Evolutionary conservation across 2,329 filamentous ascomycete genomes (phyloP).

Genomic region (Sclerotinia nivalis): DNA sequence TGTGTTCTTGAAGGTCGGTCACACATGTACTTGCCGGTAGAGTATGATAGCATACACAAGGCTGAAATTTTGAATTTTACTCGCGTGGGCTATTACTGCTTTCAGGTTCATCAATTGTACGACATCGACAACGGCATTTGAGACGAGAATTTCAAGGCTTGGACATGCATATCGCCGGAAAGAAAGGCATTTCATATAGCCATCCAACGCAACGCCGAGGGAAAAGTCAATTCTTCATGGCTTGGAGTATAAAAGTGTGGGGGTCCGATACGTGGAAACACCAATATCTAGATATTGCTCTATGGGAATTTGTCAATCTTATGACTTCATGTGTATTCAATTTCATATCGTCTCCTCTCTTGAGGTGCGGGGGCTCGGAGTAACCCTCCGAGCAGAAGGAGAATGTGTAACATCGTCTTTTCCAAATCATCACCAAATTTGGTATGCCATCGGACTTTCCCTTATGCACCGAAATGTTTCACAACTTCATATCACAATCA

Average conservation of each 20-base stretch:
- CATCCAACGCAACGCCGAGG: not conserved
- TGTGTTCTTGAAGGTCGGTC: not conserved
- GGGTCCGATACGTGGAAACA: not conserved
- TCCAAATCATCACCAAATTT: slow-evolving; percentile 7
- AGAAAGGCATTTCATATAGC: not conserved
- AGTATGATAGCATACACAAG: slow-evolving; percentile 4
- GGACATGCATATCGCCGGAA: slow-evolving; percentile 9
- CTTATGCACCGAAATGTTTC: not conserved
- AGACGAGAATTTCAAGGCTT: not conserved
- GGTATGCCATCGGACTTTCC: not conserved
- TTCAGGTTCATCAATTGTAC: not conserved
- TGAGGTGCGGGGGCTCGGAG: not conserved
- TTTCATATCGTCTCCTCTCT: not conserved
- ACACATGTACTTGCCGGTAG: not conserved
- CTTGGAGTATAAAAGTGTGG: not conserved
- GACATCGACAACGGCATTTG: not conserved
- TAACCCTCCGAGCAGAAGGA: not conserved
- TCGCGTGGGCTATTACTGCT: slow-evolving; percentile 18
- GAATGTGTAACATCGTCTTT: not conserved
- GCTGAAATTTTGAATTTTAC: not conserved
- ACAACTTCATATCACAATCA: not conserved
- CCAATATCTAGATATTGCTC: not conserved
- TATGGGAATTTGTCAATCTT: not conserved
- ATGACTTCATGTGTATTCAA: not conserved
- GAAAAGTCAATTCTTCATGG: not conserved